Conservation (phyloP, 2,329 filamentous ascomycete genomes). For the Alternaria rosae region DNA sequence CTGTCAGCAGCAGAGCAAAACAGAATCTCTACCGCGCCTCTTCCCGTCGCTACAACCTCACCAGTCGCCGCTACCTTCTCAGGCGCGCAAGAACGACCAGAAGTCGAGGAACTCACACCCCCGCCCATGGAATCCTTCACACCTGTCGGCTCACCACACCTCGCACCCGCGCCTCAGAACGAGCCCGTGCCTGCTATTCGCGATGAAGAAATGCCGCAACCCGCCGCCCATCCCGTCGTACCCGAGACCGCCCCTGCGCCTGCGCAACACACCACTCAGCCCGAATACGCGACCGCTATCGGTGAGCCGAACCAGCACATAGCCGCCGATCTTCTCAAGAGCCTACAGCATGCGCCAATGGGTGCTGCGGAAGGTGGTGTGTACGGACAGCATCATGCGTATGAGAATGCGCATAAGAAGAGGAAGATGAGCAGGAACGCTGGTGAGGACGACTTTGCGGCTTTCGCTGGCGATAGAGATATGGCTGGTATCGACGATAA, state of each 20-base stretch:
- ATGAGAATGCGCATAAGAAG: constrained; percentile 44
- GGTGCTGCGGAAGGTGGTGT: constrained; percentile 31
- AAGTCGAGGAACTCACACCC: constrained; percentile 88
- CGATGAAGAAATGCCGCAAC: constrained; percentile 39
- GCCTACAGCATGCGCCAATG: constrained; percentile 37
- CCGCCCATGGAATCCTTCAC: constrained; percentile 67
- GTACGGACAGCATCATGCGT: constrained; percentile 32
- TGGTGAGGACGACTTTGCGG: constrained; percentile 49
- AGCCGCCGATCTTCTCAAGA: constrained; percentile 42
- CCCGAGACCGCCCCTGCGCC: constrained; percentile 36
- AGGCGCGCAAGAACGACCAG: constrained; percentile 69
- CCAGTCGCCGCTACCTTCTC: constrained; percentile 24
- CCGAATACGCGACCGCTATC: constrained; percentile 33
- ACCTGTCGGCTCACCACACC: constrained; percentile 58
- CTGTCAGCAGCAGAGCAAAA: constrained; percentile 68
- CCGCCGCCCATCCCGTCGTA: constrained; percentile 35
- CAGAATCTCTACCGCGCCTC: constrained; percentile 52
- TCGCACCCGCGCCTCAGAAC: constrained; percentile 8
- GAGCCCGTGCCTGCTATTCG: constrained; percentile 33
- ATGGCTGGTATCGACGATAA: constrained; percentile 67
- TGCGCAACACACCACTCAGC: constrained; percentile 22
- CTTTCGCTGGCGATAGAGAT: constrained; percentile 56
- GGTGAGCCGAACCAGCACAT: constrained; percentile 25
- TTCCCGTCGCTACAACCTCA: constrained; percentile 31
- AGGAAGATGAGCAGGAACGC: constrained; percentile 46